Evolutionary conservation across 805 yeast species (phyloP).

Genomic region (Lachancea kluyveri): DNA sequence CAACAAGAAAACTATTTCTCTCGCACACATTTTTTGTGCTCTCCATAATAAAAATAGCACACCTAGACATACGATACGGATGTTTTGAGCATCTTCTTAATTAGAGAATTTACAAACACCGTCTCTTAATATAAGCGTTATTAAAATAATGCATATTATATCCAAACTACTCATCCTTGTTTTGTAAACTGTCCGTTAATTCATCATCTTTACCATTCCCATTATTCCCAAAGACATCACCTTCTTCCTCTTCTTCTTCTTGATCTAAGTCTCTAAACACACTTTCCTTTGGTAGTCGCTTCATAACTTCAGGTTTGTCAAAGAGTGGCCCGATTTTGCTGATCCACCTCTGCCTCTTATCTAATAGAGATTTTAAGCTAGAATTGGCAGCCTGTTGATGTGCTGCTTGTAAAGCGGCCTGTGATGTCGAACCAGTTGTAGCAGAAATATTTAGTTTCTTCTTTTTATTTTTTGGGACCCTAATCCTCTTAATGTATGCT

Average conservation of each 20-base stretch:
- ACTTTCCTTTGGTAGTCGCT: constrained; percentile 61
- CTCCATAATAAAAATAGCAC: too few species aligned
- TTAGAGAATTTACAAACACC: too few species aligned
- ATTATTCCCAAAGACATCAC: constrained; percentile 27
- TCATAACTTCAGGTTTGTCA: constrained; percentile 58
- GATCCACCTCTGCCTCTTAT: constrained; percentile 86
- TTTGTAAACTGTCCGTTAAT: constrained; percentile 12
- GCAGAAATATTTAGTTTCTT: constrained; percentile 23
- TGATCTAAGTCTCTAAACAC: constrained; percentile 42
- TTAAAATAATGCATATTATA: too few species aligned
- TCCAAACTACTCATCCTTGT: constrained; percentile 6
- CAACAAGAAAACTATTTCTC: too few species aligned
- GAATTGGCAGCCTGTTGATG: constrained; percentile 70
- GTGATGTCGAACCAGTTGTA: constrained; percentile 22
- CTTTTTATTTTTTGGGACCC: constrained; percentile 54
- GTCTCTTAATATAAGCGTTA: too few species aligned
- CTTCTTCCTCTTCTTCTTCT: constrained; percentile 38
- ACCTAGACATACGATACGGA: too few species aligned
- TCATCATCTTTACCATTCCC: constrained; percentile 27
- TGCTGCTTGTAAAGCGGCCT: constrained; percentile 35
- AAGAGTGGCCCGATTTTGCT: constrained; percentile 84
- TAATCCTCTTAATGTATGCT: constrained; percentile 76
- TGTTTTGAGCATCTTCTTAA: too few species aligned
- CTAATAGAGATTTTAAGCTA: constrained; percentile 72
- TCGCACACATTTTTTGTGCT: too few species aligned